Conservation (phyloP, 1,284 basidiomycete species). For the Heterobasidion occidentale region DNA sequence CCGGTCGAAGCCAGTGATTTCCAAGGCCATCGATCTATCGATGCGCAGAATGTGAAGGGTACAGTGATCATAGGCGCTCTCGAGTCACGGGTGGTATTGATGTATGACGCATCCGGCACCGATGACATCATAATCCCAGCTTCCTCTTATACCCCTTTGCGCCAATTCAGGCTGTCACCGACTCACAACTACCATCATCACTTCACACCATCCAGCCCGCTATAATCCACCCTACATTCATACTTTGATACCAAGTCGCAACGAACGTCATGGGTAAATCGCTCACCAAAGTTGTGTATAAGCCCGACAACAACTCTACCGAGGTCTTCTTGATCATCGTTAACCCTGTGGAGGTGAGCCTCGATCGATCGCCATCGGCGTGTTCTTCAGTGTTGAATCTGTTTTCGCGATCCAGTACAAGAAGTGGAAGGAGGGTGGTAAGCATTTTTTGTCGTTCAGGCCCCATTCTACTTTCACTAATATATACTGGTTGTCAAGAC, state of each 20-base stretch:
- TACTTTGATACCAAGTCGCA: slow-evolving; percentile 1
- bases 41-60: no score
- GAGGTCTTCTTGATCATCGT: slow-evolving; percentile 67
- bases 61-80: no score
- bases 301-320: slow-evolving; percentile 61
- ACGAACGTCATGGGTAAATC: slow-evolving; percentile 36
- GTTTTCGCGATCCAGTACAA: slow-evolving; percentile 41
- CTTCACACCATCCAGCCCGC: neutral
- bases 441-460: slow-evolving; percentile 14
- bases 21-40: neutral
- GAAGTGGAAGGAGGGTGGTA: slow-evolving; percentile 75
- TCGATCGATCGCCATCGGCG: neutral
- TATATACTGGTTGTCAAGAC: slow-evolving; percentile 32
- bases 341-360: slow-evolving; percentile 51
- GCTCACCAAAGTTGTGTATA: slow-evolving; percentile 68
- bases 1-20: neutral
- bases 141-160: neutral
- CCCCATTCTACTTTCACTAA: slow-evolving; percentile 13
- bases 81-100: no score
- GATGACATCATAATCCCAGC: slow-evolving; percentile 4
- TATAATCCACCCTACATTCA: slow-evolving; percentile 4
- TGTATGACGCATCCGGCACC: no score
- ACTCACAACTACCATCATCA: slow-evolving; percentile 1
- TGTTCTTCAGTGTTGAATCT: slow-evolving; percentile 12
- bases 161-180: neutral